Evolutionary conservation across 345 rosid species (phyloP), one percentile per base, ranked within the genome.

Genomic region (Iberis pinnata): DNA sequence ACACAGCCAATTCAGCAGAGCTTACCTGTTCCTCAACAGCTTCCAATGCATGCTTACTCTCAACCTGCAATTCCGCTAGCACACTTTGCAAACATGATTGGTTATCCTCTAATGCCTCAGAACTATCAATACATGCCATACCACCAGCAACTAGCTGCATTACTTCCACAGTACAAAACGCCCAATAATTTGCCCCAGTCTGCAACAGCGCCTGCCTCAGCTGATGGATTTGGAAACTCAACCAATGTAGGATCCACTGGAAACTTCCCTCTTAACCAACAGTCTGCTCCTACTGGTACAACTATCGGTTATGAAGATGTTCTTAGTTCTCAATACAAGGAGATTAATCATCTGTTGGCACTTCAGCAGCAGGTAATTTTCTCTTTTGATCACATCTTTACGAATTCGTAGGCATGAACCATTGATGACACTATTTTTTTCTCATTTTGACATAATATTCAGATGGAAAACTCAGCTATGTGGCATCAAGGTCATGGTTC

Each of bases 91-190:
- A 92, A 88, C 69, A 85, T 92, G 96, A 77, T 88, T 33, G 60
- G 95, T 46, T 88, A 92, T 63, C 94, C 95, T 22, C 74, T 81
- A 61, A 64, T 88, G 76, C 88, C 98, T 55, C 98, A 81, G 80
- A 88, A 86, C 75, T 92, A 88, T 66, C 69, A 93, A 0, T 88
- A 85, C 50, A 76, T 92, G 94, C 97, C 97, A 18, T 87, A 87
- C 65, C 89, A 82, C 67, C 98, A 92, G 72, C 86, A 93, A 39
- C 71, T 83, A 64, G 95, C 93, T 20, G 81, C 93, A 8, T 64
- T 80, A 52, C 96, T 79, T 37, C 98, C 95, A 4, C 98, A 92
- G 63, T 87, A 84, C 73, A 92, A 84, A 71, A 84, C 96, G 29
- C 82, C 87, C 0, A 79, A 81, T 67, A 83, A 80, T 78, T 60